Base-by-base conservation (phyloP, 176 grass and related monocot species). In the Phyllostachys edulis region DNA sequence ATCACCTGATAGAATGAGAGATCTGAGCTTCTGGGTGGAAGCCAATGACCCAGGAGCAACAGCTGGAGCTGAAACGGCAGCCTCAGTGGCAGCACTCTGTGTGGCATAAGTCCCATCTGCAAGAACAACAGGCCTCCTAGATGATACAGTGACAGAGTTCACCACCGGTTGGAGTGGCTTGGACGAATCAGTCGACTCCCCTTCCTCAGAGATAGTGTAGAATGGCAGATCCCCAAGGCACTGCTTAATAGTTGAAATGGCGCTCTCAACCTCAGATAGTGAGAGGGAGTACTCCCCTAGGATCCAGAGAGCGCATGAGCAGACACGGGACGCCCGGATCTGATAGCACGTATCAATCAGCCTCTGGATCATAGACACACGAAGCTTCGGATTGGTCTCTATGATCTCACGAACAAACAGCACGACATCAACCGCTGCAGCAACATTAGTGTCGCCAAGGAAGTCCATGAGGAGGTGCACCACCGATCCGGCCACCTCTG, bases 401-500 rank as follows among this genome's bases (percentile, higher is more conserved):
- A 93, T 93, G 34, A 90, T 93, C 85, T 93, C 91, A 27, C 91
- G 87, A 27, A 93, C 88, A 54, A 93, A 93, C 17, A 90, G 77
- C 21, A 90, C 91, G 9, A 93, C 91, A 79, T 93, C 91, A 74
- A 88, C 71, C 0, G 91, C 91, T 7, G 91, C 83, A 71, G 88
- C 91, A 61, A 93, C 85, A 32, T 90, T 93, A 9, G 79, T 59
- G 77, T 93, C 91, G 5, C 91, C 88, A 24, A 93, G 91, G 77
- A 93, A 93, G 64, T 93, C 91, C 91, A 93, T 93, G 76, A 93
- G 88, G 16, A 93, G 72, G 76, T 93, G 88, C n/a, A 93, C 91
- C 2, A 93, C 91, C 0, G 85, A 93, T 7, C 76, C 91, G 27
- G 88, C 91, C 12, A 93, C 88, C 83, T 90, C 91, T 0, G 85